phyloP scores from a whole-genome alignment of 129 eudicot genomes.

The Kitagawia praeruptora region DNA sequence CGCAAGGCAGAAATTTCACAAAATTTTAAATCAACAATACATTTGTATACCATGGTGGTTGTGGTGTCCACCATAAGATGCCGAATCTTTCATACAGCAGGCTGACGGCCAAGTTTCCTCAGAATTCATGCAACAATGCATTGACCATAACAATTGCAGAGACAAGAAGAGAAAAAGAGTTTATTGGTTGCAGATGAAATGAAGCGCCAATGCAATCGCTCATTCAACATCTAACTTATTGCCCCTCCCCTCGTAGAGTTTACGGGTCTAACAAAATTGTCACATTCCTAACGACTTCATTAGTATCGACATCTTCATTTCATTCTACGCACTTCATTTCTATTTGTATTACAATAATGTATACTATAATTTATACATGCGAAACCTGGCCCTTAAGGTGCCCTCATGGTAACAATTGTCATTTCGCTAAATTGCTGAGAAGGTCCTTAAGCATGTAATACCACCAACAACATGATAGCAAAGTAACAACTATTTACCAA shows the following conservation, averaged over 20 bases:
- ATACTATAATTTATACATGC: not conserved
- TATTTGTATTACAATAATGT: not conserved
- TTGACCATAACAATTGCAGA: not conserved
- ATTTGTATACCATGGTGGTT: not conserved
- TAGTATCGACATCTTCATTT: not conserved
- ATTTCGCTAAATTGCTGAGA: no score
- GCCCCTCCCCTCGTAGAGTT: not conserved
- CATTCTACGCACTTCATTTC: not conserved
- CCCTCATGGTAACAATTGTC: not conserved
- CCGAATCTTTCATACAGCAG: not conserved
- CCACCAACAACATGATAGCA: no score
- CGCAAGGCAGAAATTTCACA: not conserved
- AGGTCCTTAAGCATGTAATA: no score
- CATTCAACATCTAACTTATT: not conserved
- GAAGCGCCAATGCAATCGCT: not conserved
- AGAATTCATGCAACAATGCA: not conserved
- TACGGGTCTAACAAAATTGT: not conserved
- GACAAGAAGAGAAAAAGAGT: not conserved
- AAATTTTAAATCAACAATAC: not conserved
- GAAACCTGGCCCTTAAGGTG: not conserved
- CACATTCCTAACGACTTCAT: not conserved
- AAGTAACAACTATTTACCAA: no score
- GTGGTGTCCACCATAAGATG: not conserved
- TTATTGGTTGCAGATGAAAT: not conserved
- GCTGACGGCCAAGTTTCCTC: not conserved